Percentiles rank a stretch among this genome's conserved stretches.
phyloP scores from a whole-genome alignment of 768 basidiomycete genomes.

The Leccinum subtestaceum region DNA sequence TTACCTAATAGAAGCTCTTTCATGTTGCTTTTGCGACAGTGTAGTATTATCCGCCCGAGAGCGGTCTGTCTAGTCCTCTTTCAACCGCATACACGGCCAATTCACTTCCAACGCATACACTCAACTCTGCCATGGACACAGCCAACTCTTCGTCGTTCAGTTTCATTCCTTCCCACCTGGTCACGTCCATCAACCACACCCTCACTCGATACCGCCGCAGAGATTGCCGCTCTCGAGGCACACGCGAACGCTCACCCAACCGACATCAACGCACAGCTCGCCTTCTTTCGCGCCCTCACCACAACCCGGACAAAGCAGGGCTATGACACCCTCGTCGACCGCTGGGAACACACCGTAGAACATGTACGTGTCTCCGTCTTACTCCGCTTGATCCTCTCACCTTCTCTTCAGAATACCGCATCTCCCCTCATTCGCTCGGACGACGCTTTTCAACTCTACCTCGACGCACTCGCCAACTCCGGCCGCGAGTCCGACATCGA shows the following conservation, averaged over 20 bases:
- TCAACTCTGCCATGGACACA: not conserved
- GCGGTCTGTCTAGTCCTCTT: slow-evolving; percentile 2
- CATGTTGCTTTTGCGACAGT: not conserved
- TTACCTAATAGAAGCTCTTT: slow-evolving; percentile 20
- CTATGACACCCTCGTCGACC: slow-evolving; percentile 68
- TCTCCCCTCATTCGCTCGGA: slow-evolving; percentile 71
- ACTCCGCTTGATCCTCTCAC: not conserved
- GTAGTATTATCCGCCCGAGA: not conserved
- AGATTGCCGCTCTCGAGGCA: slow-evolving; percentile 71
- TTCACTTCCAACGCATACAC: not conserved
- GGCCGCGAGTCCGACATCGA: slow-evolving; percentile 56
- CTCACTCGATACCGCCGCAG: slow-evolving; percentile 62
- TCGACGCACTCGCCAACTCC: slow-evolving; percentile 60
- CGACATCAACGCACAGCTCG: slow-evolving; percentile 66
- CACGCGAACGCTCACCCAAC: slow-evolving; percentile 73
- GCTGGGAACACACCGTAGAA: slow-evolving; percentile 84
- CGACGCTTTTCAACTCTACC: slow-evolving; percentile 73
- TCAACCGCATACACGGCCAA: not conserved
- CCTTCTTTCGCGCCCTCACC: slow-evolving; percentile 63
- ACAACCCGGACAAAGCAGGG: slow-evolving; percentile 61
- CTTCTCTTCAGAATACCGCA: slow-evolving; percentile 50
- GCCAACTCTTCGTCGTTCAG: not conserved
- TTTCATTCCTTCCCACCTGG: slow-evolving; percentile 31
- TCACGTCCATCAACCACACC: slow-evolving; percentile 40
- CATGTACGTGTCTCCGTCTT: slow-evolving; percentile 53